A percentile compares a stretch with the other conserved stretches of the same genome.
phyloP scores from a whole-genome alignment of 2,329 filamentous ascomycete genomes.

The Venturia asperata region DNA sequence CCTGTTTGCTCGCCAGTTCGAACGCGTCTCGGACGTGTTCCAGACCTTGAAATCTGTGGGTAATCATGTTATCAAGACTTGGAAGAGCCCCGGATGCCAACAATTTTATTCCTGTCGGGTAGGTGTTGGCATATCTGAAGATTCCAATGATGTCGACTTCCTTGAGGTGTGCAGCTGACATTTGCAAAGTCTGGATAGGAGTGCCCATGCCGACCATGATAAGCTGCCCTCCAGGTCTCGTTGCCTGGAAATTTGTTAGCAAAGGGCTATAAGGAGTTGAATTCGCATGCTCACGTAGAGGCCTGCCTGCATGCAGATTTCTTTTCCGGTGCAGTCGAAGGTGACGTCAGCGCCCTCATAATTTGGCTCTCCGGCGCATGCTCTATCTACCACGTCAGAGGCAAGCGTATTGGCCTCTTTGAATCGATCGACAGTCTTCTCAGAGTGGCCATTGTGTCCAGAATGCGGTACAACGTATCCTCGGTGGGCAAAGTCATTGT shows the following conservation, averaged over 20 bases:
- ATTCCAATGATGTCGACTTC: conserved; percentile 53
- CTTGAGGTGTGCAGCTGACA: conserved; percentile 48
- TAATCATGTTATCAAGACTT: conserved; percentile 46
- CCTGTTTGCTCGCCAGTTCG: conserved; percentile 43
- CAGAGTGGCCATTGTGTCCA: conserved; percentile 26
- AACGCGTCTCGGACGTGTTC: conserved; percentile 46
- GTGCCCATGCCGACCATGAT: conserved; percentile 53
- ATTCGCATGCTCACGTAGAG: conserved; percentile 31
- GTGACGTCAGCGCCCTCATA: conserved; percentile 36
- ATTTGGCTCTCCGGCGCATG: conserved; percentile 31
- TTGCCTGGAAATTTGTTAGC: conserved; percentile 27
- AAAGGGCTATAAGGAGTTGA: neutral
- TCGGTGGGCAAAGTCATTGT: conserved; percentile 34
- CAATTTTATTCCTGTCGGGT: conserved; percentile 48
- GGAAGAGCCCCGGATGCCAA: conserved; percentile 44
- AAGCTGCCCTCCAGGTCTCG: conserved; percentile 44
- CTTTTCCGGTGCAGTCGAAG: conserved; percentile 38
- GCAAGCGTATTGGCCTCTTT: conserved; percentile 32
- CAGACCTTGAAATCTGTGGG: conserved; percentile 43
- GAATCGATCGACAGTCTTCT: conserved; percentile 30
- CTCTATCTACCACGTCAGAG: conserved; percentile 31
- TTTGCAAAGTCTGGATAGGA: conserved; percentile 47
- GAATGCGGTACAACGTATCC: conserved; percentile 30
- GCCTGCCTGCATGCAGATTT: conserved; percentile 38
- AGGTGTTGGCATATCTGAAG: conserved; percentile 49